Evolutionary conservation across 2,329 filamentous ascomycete genomes (phyloP).

Genomic region (Diaporthe aspalathi): DNA sequence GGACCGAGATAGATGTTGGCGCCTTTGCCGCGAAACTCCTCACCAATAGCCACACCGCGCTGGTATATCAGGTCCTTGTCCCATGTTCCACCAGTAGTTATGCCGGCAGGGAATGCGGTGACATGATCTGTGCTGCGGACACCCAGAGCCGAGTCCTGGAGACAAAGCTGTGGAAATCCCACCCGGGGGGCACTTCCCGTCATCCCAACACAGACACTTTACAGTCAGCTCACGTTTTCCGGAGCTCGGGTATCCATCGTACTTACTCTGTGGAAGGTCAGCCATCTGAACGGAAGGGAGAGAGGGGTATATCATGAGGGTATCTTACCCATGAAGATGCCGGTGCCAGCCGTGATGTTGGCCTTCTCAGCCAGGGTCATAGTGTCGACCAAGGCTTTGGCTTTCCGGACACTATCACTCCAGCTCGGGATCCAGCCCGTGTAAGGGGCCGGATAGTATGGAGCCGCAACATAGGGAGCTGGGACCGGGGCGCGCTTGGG

Average conservation of each 20-base stretch:
- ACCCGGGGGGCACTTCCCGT: slow-evolving; percentile 77
- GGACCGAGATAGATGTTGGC: slow-evolving; percentile 78
- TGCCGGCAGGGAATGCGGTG: slow-evolving; percentile 83
- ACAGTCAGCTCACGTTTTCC: slow-evolving; percentile 30
- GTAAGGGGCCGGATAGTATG: slow-evolving; percentile 79
- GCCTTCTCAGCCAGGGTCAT: slow-evolving; percentile 87
- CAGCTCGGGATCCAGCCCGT: slow-evolving; percentile 78
- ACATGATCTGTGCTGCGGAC: slow-evolving; percentile 79
- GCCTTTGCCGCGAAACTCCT: slow-evolving; percentile 80
- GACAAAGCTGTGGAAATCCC: slow-evolving; percentile 77
- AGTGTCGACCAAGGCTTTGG: slow-evolving; percentile 73
- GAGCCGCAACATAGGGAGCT: slow-evolving; percentile 57
- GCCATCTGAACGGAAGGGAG: neutral
- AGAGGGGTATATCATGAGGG: neutral
- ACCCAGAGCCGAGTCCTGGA: slow-evolving; percentile 78
- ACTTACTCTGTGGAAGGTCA: slow-evolving; percentile 43
- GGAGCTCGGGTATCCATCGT: neutral
- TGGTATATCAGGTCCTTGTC: slow-evolving; percentile 78
- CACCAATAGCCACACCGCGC: slow-evolving; percentile 74
- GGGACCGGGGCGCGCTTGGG: slow-evolving; percentile 47
- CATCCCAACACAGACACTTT: slow-evolving; percentile 78
- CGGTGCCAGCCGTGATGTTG: slow-evolving; percentile 79
- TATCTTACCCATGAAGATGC: slow-evolving; percentile 73
- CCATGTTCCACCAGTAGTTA: slow-evolving; percentile 80
- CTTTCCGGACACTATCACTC: slow-evolving; percentile 77